These are phyloP conservation scores for Asterella californica DNA, from an alignment of 225 moss, liverwort and hornwort genomes.

Conservation along the genomic window DNA sequence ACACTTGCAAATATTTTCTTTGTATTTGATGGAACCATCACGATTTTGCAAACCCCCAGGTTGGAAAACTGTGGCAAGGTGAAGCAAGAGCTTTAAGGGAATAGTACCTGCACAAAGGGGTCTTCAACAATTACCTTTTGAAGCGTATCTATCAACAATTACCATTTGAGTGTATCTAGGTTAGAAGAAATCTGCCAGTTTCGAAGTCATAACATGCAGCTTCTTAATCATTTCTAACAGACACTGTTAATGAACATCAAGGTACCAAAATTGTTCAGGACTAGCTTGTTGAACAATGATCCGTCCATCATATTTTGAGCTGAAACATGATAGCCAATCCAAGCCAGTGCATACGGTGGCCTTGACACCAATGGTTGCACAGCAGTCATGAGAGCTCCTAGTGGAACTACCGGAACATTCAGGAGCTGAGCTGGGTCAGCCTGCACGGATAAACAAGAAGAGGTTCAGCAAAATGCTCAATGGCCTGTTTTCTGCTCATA, in stretches of 20 bases:
- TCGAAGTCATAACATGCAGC: neutral
- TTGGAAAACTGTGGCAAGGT: constrained; percentile 76
- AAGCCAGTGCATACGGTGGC: constrained; percentile 89
- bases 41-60: constrained; percentile 88
- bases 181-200: neutral
- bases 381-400: constrained; percentile 85
- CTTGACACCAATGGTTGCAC: constrained; percentile 76
- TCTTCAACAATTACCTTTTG: neutral
- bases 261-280: constrained; percentile 88
- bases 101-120: constrained; percentile 56
- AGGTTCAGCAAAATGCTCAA: neutral
- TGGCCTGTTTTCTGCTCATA: neutral
- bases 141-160: neutral
- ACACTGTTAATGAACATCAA: neutral
- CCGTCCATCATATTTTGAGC: constrained; percentile 85
- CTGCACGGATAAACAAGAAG: constrained; percentile 37
- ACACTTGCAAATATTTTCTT: constrained; percentile 60
- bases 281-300: constrained; percentile 66
- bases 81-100: constrained; percentile 86
- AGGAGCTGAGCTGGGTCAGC: constrained; percentile 80
- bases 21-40: constrained; percentile 71
- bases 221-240: neutral
- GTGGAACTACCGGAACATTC: constrained; percentile 83
- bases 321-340: constrained; percentile 84
- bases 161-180: too few species aligned